Evolutionary conservation across 768 basidiomycete species (phyloP).

Genomic region (Brasilioporus rufonigricans): DNA sequence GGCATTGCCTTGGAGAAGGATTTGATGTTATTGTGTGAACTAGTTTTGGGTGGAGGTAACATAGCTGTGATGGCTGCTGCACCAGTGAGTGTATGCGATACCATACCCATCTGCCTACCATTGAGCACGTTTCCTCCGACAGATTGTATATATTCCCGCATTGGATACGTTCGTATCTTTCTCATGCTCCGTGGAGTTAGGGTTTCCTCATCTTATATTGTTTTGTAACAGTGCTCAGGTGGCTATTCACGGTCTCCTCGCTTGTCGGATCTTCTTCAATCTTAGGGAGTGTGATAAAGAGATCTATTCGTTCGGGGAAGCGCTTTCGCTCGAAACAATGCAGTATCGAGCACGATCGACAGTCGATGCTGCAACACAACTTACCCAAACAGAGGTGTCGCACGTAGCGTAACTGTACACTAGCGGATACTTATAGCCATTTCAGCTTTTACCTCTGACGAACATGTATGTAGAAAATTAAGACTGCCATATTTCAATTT

Average conservation of each 20-base stretch:
- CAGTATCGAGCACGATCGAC: background rate
- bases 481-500: too few species aligned
- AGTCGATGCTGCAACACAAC: background rate
- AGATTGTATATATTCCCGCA: conserved; percentile 17
- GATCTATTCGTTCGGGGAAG: background rate
- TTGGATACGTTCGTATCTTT: conserved; percentile 23
- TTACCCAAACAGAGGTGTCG: background rate
- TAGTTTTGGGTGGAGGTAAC: conserved; percentile 17
- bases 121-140: background rate
- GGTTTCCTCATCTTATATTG: conserved; percentile 7
- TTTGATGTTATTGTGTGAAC: background rate
- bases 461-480: too few species aligned
- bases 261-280: conserved; percentile 29
- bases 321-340: conserved; percentile 6
- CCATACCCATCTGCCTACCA: background rate
- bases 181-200: too few species aligned
- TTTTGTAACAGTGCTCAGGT: conserved; percentile 23
- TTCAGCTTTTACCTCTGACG: too few species aligned
- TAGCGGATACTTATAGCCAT: background rate
- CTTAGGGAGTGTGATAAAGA: conserved; percentile 19
- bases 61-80: conserved; percentile 17
- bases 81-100: conserved; percentile 13
- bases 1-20: background rate
- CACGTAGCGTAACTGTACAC: background rate
- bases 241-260: conserved; percentile 25